Base-by-base conservation (phyloP, 1,284 basidiomycete species). In the Limonomyces culmigenus region DNA sequence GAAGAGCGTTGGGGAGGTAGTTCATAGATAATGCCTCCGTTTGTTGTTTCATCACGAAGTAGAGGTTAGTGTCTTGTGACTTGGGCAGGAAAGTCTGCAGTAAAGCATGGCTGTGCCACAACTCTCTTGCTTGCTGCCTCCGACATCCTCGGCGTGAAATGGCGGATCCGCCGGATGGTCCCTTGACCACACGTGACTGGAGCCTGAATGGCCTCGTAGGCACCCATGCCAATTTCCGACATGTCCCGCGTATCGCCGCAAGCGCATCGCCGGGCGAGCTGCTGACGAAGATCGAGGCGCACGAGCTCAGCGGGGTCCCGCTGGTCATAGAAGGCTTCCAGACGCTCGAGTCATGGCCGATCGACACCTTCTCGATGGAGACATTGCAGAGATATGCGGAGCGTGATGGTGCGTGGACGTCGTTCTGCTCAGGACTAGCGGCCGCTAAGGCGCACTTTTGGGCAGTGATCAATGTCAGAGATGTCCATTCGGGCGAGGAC, bases 391-490 rank as follows among this genome's bases (percentile, higher is more conserved):
- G 49, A 13, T 32, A 42, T n/a, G 48, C 48, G 2, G 42, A 50
- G n/a, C 29, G 48, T 37, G 38, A 55, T 56, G 32, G 14, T 19
- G n/a, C 3, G 16, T 18, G 5, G 16, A n/a, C 23, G n/a, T 27
- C 23, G n/a, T 27, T 8, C 8, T 8, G 18, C 16, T 4, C 15
- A 23, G 18, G 32, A 25, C 11, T 29, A 27, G 4, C 13, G 5
- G n/a, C 29, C 27, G 17, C 15, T 15, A 8, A 13, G 34, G 16
- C 23, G 8, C 23, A n/a, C n/a, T n/a, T 27, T n/a, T 27, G 23
- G 23, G 13, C 38, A 74, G 73, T 59, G 11, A 63, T 72, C 18
- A 50, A 45, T 18, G 74, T 63, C 18, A 61, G 74, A 17, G 72
- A 78, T 42, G 52, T 78, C 13, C 59, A 63, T 42, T 54, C 59